Evolutionary conservation across 352 stramenopile genomes (phyloP).

Genomic region (Globisporangium paroecandrum): DNA sequence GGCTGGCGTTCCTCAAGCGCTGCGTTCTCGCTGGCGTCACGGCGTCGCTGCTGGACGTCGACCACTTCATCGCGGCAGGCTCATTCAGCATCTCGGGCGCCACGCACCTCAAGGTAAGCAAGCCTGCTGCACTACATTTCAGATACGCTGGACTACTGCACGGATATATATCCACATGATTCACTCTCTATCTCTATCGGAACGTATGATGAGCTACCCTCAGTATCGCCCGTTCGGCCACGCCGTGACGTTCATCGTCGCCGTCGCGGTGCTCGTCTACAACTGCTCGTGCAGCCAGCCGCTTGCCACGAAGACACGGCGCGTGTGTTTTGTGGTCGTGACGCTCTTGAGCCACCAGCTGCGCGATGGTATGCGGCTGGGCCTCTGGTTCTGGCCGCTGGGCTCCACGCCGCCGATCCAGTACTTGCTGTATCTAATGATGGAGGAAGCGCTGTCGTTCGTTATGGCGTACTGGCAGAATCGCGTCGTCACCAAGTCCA

Average conservation of each 20-base stretch:
- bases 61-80: constrained; percentile 74
- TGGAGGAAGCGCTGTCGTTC: constrained; percentile 53
- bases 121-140: not conserved
- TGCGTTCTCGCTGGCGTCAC: constrained; percentile 36
- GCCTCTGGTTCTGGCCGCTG: constrained; percentile 71
- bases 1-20: constrained; percentile 33
- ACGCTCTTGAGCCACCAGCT: constrained; percentile 67
- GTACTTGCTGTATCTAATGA: constrained; percentile 60
- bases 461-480: constrained; percentile 33
- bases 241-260: constrained; percentile 62
- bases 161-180: not conserved
- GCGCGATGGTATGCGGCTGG: constrained; percentile 54
- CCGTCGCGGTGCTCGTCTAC: constrained; percentile 35
- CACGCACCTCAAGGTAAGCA: constrained; percentile 41
- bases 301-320: constrained; percentile 21
- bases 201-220: not conserved
- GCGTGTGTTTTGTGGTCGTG: constrained; percentile 53
- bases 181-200: not conserved
- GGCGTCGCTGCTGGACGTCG: constrained; percentile 52
- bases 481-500: not conserved
- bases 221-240: constrained; percentile 60
- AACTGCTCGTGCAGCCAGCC: constrained; percentile 26
- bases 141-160: not conserved
- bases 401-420: constrained; percentile 59
- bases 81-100: constrained; percentile 49